phyloP scores from a whole-genome alignment of 352 stramenopile species.

The Phytophthora pistaciae region DNA sequence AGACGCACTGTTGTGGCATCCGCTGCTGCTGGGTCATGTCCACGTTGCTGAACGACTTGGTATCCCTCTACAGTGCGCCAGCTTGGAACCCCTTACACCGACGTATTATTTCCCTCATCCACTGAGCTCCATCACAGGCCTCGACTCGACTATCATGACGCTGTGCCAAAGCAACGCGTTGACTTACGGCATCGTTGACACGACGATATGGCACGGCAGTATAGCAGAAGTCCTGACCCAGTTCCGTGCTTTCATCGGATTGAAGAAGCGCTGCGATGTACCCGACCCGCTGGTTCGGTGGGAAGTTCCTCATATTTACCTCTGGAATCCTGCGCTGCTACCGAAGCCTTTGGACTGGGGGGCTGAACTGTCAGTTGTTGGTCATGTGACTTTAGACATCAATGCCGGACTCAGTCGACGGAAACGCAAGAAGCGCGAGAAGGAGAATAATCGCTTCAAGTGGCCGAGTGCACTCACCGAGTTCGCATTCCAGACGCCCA shows the following conservation, averaged over 20 bases:
- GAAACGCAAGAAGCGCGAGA: slow-evolving; percentile 24
- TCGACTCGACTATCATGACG: slow-evolving; percentile 34
- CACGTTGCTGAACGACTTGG: slow-evolving; percentile 60
- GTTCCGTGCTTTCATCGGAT: slow-evolving; percentile 56
- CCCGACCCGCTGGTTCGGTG: slow-evolving; percentile 41
- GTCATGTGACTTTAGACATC: slow-evolving; percentile 37
- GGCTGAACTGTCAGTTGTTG: slow-evolving; percentile 45
- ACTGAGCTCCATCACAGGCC: slow-evolving; percentile 32
- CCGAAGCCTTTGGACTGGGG: slow-evolving; percentile 55
- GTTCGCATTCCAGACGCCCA: slow-evolving; percentile 30
- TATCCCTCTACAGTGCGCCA: slow-evolving; percentile 54
- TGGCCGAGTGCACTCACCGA: slow-evolving; percentile 13
- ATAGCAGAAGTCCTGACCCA: slow-evolving; percentile 46
- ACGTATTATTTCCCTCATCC: slow-evolving; percentile 57
- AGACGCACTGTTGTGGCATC: slow-evolving; percentile 55
- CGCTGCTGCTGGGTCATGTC: slow-evolving; percentile 54
- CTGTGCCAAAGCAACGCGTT: slow-evolving; percentile 49
- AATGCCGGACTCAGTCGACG: slow-evolving; percentile 26
- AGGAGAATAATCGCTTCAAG: slow-evolving; percentile 26
- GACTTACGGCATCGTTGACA: slow-evolving; percentile 41
- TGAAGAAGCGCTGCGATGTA: slow-evolving; percentile 34
- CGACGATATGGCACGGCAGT: slow-evolving; percentile 37
- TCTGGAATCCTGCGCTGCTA: slow-evolving; percentile 53
- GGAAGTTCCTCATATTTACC: slow-evolving; percentile 59
- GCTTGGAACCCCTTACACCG: slow-evolving; percentile 46